Evolutionary conservation across 1,284 basidiomycete genomes (phyloP).

Genomic region (Naganishia sp.): DNA sequence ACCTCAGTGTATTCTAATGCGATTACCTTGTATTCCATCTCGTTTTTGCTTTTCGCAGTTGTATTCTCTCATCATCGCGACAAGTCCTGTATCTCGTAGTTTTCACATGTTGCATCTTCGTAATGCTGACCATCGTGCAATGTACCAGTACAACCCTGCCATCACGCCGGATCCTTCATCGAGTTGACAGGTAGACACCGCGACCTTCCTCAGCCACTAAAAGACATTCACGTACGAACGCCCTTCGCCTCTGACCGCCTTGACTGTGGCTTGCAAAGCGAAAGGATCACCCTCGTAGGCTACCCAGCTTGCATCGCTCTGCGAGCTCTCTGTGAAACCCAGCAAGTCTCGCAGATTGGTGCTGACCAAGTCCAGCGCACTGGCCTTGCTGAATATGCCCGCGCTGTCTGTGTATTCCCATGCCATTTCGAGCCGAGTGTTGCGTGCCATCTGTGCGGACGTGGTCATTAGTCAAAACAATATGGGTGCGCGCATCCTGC

Average conservation of each 20-base stretch:
- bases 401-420: slow-evolving; percentile 49
- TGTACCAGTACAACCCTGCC: not conserved
- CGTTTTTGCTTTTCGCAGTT: not conserved
- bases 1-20: not conserved
- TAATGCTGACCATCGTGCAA: not conserved
- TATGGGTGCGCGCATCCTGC: slow-evolving; percentile 38
- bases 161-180: no score
- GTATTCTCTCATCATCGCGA: no score
- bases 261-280: slow-evolving; percentile 42
- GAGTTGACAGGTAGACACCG: no score
- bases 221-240: slow-evolving; percentile 40
- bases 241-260: slow-evolving; percentile 40
- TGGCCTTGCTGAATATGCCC: slow-evolving; percentile 58
- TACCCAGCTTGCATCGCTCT: slow-evolving; percentile 61
- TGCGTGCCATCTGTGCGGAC: slow-evolving; percentile 25
- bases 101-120: not conserved
- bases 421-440: slow-evolving; percentile 30
- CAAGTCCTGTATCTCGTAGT: no score
- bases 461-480: not conserved
- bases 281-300: slow-evolving; percentile 59
- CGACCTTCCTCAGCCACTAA: slow-evolving; percentile 21
- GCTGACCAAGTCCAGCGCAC: slow-evolving; percentile 64
- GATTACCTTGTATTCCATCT: no score
- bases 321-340: slow-evolving; percentile 56
- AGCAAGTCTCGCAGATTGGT: slow-evolving; percentile 67